A percentile compares a stretch with the other conserved stretches of the same genome.
Evolutionary conservation across 257 asterid genomes (phyloP).

Genomic region (Rauvolfia tetraphylla): DNA sequence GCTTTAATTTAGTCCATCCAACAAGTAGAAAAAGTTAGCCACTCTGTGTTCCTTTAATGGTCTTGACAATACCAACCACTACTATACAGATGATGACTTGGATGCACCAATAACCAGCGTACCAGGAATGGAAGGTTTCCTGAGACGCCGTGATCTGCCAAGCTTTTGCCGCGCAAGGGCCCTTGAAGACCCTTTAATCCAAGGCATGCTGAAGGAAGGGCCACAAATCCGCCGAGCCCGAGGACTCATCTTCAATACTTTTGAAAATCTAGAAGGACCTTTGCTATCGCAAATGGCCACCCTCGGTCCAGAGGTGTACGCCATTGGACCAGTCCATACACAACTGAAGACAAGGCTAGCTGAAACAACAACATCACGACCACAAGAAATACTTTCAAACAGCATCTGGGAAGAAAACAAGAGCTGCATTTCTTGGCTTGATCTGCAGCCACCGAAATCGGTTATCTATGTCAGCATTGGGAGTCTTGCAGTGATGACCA

Average conservation of each 20-base stretch:
- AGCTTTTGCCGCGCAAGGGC: slow-evolving; percentile 25
- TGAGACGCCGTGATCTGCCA: slow-evolving; percentile 39
- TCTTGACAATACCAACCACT: background rate
- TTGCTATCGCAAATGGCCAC: slow-evolving; percentile 17
- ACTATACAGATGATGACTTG: slow-evolving; percentile 23
- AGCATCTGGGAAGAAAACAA: slow-evolving; percentile 28
- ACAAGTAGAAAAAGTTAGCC: background rate
- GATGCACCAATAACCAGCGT: slow-evolving; percentile 20
- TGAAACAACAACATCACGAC: background rate
- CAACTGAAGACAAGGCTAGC: slow-evolving; percentile 24
- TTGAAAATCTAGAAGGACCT: slow-evolving; percentile 32
- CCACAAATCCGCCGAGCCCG: slow-evolving; percentile 17
- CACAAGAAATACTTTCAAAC: slow-evolving; percentile 4
- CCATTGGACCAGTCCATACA: slow-evolving; percentile 38
- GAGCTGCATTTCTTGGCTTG: slow-evolving; percentile 47
- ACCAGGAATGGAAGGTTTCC: slow-evolving; percentile 34
- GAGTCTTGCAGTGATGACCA: slow-evolving; percentile 40
- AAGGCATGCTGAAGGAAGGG: slow-evolving; percentile 1
- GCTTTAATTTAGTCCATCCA: too few relatives aligned
- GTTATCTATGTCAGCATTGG: slow-evolving; percentile 71
- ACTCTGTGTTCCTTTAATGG: background rate
- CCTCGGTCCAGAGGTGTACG: slow-evolving; percentile 26
- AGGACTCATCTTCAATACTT: slow-evolving; percentile 31
- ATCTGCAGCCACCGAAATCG: slow-evolving; percentile 49
- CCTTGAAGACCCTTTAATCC: slow-evolving; percentile 3